Conservation (phyloP, 1,284 basidiomycete genomes). For the Melampsora larici-populina region DNA sequence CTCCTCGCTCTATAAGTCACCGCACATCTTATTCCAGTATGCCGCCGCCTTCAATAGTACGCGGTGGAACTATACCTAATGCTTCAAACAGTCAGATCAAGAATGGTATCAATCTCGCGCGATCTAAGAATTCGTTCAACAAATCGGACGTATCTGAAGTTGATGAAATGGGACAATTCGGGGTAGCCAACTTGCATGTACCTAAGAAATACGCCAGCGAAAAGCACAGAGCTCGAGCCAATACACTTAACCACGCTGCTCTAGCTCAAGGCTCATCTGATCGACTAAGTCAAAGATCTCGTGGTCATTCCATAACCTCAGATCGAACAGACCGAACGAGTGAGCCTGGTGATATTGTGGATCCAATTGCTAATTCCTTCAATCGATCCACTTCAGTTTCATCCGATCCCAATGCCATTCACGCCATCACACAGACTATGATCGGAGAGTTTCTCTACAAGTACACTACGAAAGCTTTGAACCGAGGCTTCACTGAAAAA, state of each 20-base stretch:
- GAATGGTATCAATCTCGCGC: constrained; percentile 4
- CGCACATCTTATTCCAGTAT: constrained; percentile 41
- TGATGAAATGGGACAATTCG: constrained; percentile 24
- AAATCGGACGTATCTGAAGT: constrained; percentile 12
- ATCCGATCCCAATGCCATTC: constrained; percentile 59
- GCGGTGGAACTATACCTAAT: neutral
- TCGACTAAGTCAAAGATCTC: constrained; percentile 25
- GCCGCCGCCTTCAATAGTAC: constrained; percentile 33
- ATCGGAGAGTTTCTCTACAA: constrained; percentile 98
- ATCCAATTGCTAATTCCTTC: neutral
- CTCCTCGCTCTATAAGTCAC: constrained; percentile 7
- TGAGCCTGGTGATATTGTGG: constrained; percentile 63
- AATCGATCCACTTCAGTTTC: constrained; percentile 11
- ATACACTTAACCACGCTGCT: constrained; percentile 4
- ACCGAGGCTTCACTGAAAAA: constrained; percentile 83
- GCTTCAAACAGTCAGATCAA: neutral
- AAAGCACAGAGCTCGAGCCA: constrained; percentile 3
- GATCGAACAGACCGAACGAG: constrained; percentile 40
- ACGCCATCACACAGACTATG: constrained; percentile 99
- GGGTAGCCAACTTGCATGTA: constrained; percentile 12
- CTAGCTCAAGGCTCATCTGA: neutral
- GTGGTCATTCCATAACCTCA: constrained; percentile 27
- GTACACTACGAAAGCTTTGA: constrained; percentile 87
- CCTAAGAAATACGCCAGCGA: constrained; percentile 15
- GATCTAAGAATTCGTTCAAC: constrained; percentile 14